Evolutionary conservation across 2,329 filamentous ascomycete species (phyloP).

Genomic region (Verticillium nubilum): DNA sequence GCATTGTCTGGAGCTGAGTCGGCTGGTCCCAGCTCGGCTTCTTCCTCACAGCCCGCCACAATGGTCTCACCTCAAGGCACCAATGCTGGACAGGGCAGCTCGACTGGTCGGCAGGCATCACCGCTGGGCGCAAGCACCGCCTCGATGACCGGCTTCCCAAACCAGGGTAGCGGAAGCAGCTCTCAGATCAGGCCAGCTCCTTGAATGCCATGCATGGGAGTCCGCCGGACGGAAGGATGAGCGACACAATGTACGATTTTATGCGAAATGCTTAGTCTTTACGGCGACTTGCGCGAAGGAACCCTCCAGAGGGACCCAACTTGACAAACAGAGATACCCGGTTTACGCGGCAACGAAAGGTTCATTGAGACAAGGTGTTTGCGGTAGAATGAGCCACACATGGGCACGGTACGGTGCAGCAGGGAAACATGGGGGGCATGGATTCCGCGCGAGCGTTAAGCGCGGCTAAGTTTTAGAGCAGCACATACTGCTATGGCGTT

Average conservation of each 20-base stretch:
- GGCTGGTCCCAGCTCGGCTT: not conserved
- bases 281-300: not conserved
- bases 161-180: not conserved
- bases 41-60: slow-evolving; percentile 4
- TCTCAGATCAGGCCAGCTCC: not conserved
- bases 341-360: not conserved
- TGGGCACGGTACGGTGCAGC: not conserved
- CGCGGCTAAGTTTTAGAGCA: not conserved
- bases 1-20: not conserved
- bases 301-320: not conserved
- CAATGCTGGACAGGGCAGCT: slow-evolving; percentile 8
- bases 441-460: not conserved
- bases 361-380: not conserved
- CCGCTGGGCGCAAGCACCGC: slow-evolving; percentile 11
- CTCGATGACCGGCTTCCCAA: slow-evolving; percentile 6
- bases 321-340: not conserved
- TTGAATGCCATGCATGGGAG: not conserved
- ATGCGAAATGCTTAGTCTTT: not conserved
- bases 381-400: not conserved
- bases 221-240: not conserved
- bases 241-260: not conserved
- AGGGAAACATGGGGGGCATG: not conserved
- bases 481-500: not conserved
- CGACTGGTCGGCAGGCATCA: slow-evolving; percentile 7
- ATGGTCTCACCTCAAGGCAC: slow-evolving; percentile 10